These are phyloP conservation scores for Epichloe brachyelytri DNA, from an alignment of 2,329 filamentous ascomycete genomes.

Conservation along the genomic window DNA sequence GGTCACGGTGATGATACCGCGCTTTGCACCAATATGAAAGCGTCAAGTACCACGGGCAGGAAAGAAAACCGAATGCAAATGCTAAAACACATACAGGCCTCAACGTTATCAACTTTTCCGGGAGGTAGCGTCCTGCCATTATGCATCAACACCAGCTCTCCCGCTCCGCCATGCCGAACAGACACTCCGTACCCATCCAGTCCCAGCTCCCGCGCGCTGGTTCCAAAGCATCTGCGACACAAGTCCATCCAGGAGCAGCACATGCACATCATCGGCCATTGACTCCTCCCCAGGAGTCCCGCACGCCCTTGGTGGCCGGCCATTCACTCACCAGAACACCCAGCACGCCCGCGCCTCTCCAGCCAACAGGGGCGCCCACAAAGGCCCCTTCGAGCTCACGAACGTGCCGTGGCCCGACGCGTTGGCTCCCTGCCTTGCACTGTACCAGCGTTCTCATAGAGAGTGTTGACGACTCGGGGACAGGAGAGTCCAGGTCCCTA, in stretches of 20 bases:
- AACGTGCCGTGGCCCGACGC: slow-evolving; percentile 44
- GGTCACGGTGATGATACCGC: no score
- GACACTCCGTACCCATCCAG: slow-evolving; percentile 46
- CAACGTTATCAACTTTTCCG: background rate
- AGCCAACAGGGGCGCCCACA: slow-evolving; percentile 57
- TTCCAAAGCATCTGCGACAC: slow-evolving; percentile 67
- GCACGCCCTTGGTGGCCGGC: slow-evolving; percentile 64
- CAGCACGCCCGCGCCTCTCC: slow-evolving; percentile 52
- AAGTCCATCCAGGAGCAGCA: slow-evolving; percentile 45
- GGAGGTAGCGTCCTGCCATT: slow-evolving; percentile 28
- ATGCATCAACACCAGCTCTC: slow-evolving; percentile 35
- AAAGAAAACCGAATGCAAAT: background rate
- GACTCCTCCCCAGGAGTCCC: slow-evolving; percentile 57
- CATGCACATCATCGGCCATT: slow-evolving; percentile 60
- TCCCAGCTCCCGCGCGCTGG: slow-evolving; percentile 44
- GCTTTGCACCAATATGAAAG: no score
- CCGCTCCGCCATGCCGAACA: slow-evolving; percentile 25
- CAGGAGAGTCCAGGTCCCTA: slow-evolving; percentile 55
- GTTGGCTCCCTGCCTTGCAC: slow-evolving; percentile 49
- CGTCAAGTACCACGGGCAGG: background rate
- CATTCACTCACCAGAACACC: slow-evolving; percentile 58
- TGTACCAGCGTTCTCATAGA: slow-evolving; percentile 41
- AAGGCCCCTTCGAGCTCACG: slow-evolving; percentile 76
- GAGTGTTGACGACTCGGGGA: slow-evolving; percentile 13
- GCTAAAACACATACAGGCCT: background rate